These are phyloP conservation scores for Schizonepeta tenuifolia DNA, from an alignment of 257 asterid genomes.

Conservation along the genomic window DNA sequence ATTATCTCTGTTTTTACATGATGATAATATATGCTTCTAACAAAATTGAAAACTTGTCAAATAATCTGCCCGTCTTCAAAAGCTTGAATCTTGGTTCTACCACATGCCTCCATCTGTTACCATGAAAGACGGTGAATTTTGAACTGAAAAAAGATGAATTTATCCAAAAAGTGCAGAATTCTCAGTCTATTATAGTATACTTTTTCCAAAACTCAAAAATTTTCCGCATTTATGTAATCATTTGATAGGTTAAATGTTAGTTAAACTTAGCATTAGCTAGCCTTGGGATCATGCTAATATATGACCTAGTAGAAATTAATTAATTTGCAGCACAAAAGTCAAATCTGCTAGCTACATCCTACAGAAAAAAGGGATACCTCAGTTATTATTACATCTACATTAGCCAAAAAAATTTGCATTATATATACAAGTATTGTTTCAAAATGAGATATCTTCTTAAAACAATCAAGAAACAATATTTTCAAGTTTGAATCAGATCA, in stretches of 20 bases:
- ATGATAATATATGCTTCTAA: too few species aligned
- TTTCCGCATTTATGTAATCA: background rate
- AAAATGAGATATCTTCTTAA: background rate
- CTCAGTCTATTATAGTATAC: background rate
- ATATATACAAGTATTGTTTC: background rate
- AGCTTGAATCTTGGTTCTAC: background rate
- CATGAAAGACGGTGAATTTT: too few species aligned
- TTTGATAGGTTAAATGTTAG: background rate
- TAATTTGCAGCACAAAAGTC: slow-evolving; percentile 20
- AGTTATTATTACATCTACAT: background rate
- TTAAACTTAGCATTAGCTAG: background rate
- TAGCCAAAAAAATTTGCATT: slow-evolving; percentile 10
- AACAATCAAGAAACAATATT: slow-evolving; percentile 4
- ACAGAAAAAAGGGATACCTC: background rate
- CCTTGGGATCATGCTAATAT: background rate
- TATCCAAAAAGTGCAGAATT: background rate
- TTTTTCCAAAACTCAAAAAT: background rate
- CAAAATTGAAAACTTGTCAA: too few species aligned
- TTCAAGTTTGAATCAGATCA: background rate
- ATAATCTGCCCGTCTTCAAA: background rate
- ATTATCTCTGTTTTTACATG: too few species aligned
- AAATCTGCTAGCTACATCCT: background rate
- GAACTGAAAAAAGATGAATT: too few species aligned
- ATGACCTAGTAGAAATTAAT: background rate
- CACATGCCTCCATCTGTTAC: too few species aligned